phyloP scores from a whole-genome alignment of 208 protist genomes.

The Trypanosoma scelopori region DNA sequence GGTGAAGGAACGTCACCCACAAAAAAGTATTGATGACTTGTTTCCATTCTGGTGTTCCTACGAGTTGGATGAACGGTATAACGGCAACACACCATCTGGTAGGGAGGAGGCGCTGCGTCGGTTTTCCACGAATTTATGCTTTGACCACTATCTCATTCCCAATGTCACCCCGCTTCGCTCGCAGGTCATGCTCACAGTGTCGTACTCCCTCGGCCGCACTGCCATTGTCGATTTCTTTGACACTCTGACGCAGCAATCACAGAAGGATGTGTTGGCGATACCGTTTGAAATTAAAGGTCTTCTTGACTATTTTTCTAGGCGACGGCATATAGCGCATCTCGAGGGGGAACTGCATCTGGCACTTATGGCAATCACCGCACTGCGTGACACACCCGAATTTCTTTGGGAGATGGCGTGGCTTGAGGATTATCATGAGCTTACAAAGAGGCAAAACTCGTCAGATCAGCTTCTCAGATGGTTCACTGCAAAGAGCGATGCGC shows the following conservation, averaged over 20 bases:
- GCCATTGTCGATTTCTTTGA: constrained; percentile 73
- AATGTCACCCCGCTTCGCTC: constrained; percentile 33
- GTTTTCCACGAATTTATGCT: constrained; percentile 59
- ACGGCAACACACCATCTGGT: constrained; percentile 20
- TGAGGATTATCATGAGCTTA: constrained; percentile 55
- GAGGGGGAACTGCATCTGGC: constrained; percentile 63
- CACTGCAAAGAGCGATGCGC: constrained; percentile 53
- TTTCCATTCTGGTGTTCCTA: constrained; percentile 75
- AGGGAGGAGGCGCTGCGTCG: constrained; percentile 41
- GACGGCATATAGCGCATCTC: constrained; percentile 39
- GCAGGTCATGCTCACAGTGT: constrained; percentile 73
- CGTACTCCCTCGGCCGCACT: constrained; percentile 49
- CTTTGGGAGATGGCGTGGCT: constrained; percentile 79
- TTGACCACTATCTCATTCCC: constrained; percentile 75
- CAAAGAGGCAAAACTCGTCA: constrained; percentile 53
- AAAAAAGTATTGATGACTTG: constrained; percentile 55
- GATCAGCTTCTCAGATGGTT: constrained; percentile 63
- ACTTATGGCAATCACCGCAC: constrained; percentile 47
- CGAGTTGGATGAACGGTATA: constrained; percentile 42
- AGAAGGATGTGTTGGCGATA: constrained; percentile 49
- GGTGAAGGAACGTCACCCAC: constrained; percentile 42
- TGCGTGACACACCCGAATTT: constrained; percentile 64
- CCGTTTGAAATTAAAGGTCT: constrained; percentile 52
- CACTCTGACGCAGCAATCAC: constrained; percentile 55
- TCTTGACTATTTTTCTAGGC: constrained; percentile 69